These are phyloP conservation scores for Aspergillus intermedius DNA, from an alignment of 2,329 filamentous ascomycete species.

Conservation along the genomic window DNA sequence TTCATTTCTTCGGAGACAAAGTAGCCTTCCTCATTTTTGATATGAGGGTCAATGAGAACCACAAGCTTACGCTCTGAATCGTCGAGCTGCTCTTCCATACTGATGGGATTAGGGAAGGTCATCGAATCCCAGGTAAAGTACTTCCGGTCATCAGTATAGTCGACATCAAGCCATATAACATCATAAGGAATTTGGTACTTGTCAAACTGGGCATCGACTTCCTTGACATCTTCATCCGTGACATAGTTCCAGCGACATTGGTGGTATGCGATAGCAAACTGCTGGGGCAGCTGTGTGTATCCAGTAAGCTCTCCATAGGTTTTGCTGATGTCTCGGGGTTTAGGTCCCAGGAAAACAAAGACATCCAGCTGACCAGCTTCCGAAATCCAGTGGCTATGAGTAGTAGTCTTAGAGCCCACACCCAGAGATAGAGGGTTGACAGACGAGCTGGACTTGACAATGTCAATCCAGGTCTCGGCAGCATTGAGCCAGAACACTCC, in stretches of 20 bases:
- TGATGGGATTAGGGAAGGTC: conserved; percentile 76
- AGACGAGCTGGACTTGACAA: conserved; percentile 69
- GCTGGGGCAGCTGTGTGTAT: conserved; percentile 81
- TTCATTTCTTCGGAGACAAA: conserved; percentile 72
- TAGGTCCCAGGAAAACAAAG: conserved; percentile 89
- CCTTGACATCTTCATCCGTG: conserved; percentile 91
- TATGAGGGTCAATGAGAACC: conserved; percentile 92
- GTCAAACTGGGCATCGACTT: conserved; percentile 94
- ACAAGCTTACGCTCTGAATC: conserved; percentile 83
- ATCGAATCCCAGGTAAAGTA: conserved; percentile 97
- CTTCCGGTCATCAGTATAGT: conserved; percentile 94
- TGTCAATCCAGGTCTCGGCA: conserved; percentile 95
- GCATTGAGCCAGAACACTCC: conserved; percentile 97
- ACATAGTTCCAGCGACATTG: conserved; percentile 99
- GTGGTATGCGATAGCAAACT: conserved; percentile 89
- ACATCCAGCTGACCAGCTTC: conserved; percentile 84
- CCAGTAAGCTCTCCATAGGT: conserved; percentile 87
- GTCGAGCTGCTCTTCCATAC: conserved; percentile 84
- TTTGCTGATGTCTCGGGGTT: conserved; percentile 71
- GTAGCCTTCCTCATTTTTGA: conserved; percentile 85
- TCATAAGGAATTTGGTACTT: conserved; percentile 94
- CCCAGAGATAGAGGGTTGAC: conserved; percentile 74
- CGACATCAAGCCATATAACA: conserved; percentile 97
- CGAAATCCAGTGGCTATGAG: conserved; percentile 94
- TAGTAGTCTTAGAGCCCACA: conserved; percentile 61